Evolutionary conservation across 768 basidiomycete species (phyloP), one percentile per base, ranked within the genome.

Genomic region (Lentinula boryana): DNA sequence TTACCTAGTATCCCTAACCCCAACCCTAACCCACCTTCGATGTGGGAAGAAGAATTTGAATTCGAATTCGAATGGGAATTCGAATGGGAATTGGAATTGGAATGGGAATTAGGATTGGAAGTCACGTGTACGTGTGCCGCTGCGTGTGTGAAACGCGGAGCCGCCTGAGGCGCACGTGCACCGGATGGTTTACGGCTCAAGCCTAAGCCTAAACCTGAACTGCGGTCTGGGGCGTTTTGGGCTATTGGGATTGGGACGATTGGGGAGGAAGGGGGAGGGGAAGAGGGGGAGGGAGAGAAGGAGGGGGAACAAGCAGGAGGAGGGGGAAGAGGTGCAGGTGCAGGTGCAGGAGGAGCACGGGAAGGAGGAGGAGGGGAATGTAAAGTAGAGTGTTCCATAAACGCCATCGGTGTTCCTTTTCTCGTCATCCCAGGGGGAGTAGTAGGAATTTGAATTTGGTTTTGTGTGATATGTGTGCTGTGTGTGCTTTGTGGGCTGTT

Each of bases 161-260:
- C 35, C 35, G 5, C 9, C 36, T 35, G 50, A 33, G 55, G 57
- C 52, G 87, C 90, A 86, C 90, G 90, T 86, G 90, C 90, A 53
- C 90, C 90, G 35, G 88, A 87, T 21, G 90, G 90, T 68, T 88
- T 90, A 73, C 88, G 85, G 73, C 86, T 85, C 51, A 78, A 68
- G 56, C 66, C 76, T 68, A 71, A 73, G 66, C 79, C 75, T 62
- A 72, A 71, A 8, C 7, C 36, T 13, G 5, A 38, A 13, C 36
- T 8, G 2, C 46, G 18, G 7, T 48, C 21, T 48, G 46, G 6
- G 21, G 16, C 41, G 41, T 27, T 27, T 9, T 1, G 36, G 13
- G 8, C n/a, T n/a, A 16, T 6, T 6, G 41, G 15, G 6, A 3
- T 18, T 1, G 41, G n/a, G 6, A 2, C 13, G n/a, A 16, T 2